Base-by-base conservation (phyloP, 352 stramenopile genomes). In the Phytophthora fragariae region DNA sequence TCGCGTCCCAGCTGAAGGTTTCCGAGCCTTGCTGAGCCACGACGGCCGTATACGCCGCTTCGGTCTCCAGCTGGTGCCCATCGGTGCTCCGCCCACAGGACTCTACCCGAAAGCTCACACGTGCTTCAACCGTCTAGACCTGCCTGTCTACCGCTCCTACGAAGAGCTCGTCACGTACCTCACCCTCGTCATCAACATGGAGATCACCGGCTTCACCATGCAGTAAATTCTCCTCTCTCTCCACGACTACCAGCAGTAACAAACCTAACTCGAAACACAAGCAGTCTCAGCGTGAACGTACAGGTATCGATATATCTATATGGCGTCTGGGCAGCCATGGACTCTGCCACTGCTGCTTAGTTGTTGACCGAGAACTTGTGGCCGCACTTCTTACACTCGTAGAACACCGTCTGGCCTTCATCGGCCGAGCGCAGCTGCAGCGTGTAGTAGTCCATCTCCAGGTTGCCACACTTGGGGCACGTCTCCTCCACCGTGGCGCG, bases 321-420 rank as follows among this genome's bases (percentile, higher is more conserved):
- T 65, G 70, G 19, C 57, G 46, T 29, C 19, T 47, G 5, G 27
- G n/a, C 63, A 68, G 49, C 58, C 24, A 62, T 19, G 12, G 21
- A 3, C 27, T 55, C 37, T 27, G 11, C 37, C 15, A 17, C 35
- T 57, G 12, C 39, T 57, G 52, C 46, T 77, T 94, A 96, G 71
- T 94, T 96, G 76, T 96, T 96, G 76, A 96, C 89, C 15, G 89
- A 96, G 78, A 85, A 95, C 73, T 94, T 93, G 83, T 95, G 88
- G 37, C 90, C 90, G 68, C 98, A 99, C 70, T 98, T 97, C 79
- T 97, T 97, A 83, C 98, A 99, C 86, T 99, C 98, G 83, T 99
- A 99, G 82, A 99, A 99, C 9, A 99, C 98, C 47, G 98, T 99
- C 81, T 99, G 98, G 14, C 98, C 98, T 88, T 99, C 98, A 92